Conservation (phyloP, 2,329 filamentous ascomycete genomes). For the Aspergillus carbonarius region DNA sequence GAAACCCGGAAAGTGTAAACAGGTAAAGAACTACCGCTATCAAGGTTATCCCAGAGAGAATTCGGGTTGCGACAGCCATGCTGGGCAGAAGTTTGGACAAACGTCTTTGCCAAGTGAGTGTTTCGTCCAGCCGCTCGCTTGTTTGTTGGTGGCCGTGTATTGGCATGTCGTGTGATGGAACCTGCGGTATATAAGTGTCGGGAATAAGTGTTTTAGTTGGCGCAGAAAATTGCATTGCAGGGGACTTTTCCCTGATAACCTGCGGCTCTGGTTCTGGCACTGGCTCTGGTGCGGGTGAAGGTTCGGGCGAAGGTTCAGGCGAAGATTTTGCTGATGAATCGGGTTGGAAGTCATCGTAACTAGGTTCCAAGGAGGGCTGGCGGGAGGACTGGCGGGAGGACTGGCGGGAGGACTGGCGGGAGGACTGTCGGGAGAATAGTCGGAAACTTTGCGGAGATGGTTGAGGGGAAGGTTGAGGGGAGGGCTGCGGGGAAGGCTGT, state of each 20-base stretch:
- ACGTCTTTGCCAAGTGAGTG: neutral
- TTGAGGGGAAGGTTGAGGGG: too few relatives aligned
- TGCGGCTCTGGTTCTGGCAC: neutral
- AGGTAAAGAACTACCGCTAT: neutral
- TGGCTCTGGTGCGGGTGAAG: neutral
- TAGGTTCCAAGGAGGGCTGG: neutral
- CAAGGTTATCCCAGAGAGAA: neutral
- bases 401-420: neutral
- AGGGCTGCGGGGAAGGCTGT: too few relatives aligned
- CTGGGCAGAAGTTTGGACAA: neutral
- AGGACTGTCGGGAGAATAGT: neutral
- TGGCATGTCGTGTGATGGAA: slow-evolving; percentile 5
- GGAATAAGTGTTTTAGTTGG: slow-evolving; percentile 29
- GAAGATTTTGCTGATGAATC: slow-evolving; percentile 1
- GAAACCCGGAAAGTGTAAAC: neutral
- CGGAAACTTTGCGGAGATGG: too few relatives aligned
- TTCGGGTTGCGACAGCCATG: slow-evolving; percentile 6
- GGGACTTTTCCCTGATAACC: slow-evolving; percentile 12
- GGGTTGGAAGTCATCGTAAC: neutral
- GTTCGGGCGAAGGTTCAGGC: neutral
- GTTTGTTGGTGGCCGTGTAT: neutral
- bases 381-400: neutral
- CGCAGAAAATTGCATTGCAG: slow-evolving; percentile 4
- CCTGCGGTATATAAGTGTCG: slow-evolving; percentile 8
- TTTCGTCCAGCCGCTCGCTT: neutral